phyloP scores from a whole-genome alignment of 345 rosid genomes.

The Excoecaria cochinchinensis region DNA sequence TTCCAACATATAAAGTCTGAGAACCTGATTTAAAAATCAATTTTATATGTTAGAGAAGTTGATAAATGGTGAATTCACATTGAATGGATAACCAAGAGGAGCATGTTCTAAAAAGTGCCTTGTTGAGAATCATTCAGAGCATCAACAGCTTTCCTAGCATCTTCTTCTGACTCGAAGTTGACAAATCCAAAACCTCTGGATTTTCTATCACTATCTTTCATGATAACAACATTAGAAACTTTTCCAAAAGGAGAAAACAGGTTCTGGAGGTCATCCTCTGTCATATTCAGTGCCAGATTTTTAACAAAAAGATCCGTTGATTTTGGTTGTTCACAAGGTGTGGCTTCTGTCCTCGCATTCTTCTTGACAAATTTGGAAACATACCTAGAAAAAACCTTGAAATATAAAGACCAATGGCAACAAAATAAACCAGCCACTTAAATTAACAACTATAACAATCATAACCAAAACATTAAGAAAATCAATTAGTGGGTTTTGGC shows the following conservation, averaged over 20 bases:
- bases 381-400: conserved; percentile 35
- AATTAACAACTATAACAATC: background rate
- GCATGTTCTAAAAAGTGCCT: conserved; percentile 26
- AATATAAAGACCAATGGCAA: background rate
- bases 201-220: conserved; percentile 52
- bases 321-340: conserved; percentile 29
- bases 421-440: background rate
- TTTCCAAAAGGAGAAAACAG: conserved; percentile 59
- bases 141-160: conserved; percentile 57
- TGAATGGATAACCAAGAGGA: conserved; percentile 1
- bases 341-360: conserved; percentile 38
- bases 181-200: conserved; percentile 82
- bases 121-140: conserved; percentile 44
- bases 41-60: background rate
- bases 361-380: conserved; percentile 56
- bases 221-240: conserved; percentile 51
- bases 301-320: conserved; percentile 65
- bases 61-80: background rate
- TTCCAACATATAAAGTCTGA: conserved; percentile 55
- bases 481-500: background rate
- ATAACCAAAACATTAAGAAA: background rate
- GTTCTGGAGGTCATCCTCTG: conserved; percentile 47
- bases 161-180: conserved; percentile 50
- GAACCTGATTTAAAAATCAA: conserved; percentile 36
- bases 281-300: conserved; percentile 42